Evolutionary conservation across 2,329 filamentous ascomycete species (phyloP), one percentile per base, ranked within the genome.

Genomic region (Nemania sp.): DNA sequence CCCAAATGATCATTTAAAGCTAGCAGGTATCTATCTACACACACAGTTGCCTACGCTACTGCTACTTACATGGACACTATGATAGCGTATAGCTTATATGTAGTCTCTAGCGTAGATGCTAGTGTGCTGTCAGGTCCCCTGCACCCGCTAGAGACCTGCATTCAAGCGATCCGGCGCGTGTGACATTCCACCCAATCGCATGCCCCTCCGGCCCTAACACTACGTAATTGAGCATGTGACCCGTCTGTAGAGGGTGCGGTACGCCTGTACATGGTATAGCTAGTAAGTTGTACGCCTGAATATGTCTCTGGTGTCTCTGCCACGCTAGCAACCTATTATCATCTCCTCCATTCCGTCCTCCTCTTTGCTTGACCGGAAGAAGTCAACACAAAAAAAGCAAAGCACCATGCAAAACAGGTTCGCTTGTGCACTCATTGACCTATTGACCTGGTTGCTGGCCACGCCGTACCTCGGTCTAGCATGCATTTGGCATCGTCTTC

Each of bases 201-300:
- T 20, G 18, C 20, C 18, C 38, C 24, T 29, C 53, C 43, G 60
- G 24, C 47, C 57, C 29, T 43, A 27, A 24, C 45, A 22, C 64
- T 60, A 67, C 67, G 64, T 67, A 69, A 64, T 67, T 10, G 26
- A 24, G 47, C 63, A 60, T 58, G 66, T 68, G 66, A 68, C 54
- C 35, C n/a, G 15, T 15, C 27, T 2, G 27, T n/a, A 18, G 2
- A 54, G 15, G 27, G 51, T 18, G 26, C 29, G 13, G 49, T 29
- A 27, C 22, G 5, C n/a, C 32, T 35, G 32, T 35, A 35, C 32
- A 35, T 45, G n/a, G 45, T 47, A 18, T 24, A 24, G 45, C 1
- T 20, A 47, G n/a, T 3, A 35, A 35, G 32, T 35, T 35, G 38
- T 41, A 41, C 15, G 38, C 38, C 11, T 2, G 35, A 11, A 5